phyloP scores from a whole-genome alignment of 2,329 filamentous ascomycete species.

The Fusarium stilboides region DNA sequence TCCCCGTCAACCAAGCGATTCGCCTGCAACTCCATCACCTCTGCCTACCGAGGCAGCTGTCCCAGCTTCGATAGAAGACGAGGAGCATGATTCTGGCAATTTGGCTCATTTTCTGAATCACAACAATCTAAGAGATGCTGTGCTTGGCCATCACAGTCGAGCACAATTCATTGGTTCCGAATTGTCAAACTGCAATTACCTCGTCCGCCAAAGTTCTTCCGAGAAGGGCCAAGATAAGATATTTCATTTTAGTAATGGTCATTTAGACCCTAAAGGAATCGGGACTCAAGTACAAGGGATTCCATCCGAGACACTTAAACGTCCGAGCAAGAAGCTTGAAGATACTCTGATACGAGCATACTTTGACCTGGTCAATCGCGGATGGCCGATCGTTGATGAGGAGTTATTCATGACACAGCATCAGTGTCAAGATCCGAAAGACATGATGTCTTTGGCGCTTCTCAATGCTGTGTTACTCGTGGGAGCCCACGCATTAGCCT shows the following conservation, averaged over 20 bases:
- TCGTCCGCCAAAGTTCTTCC: slow-evolving; percentile 2
- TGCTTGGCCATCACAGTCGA: slow-evolving; percentile 18
- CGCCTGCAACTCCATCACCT: not conserved
- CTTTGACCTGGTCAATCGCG: slow-evolving; percentile 4
- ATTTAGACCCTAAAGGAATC: not conserved
- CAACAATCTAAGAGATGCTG: slow-evolving; percentile 7
- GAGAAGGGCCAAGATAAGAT: not conserved
- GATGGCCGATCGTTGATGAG: slow-evolving; percentile 23
- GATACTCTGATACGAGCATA: not conserved
- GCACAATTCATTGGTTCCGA: slow-evolving; percentile 18
- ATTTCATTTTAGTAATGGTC: slow-evolving; percentile 22
- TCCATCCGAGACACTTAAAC: not conserved
- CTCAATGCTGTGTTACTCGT: slow-evolving; percentile 18
- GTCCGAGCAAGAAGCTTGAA: slow-evolving; percentile 9
- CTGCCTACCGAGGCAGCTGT: rapidly evolving
- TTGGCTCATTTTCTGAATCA: slow-evolving; percentile 1
- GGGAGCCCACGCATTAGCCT: slow-evolving; percentile 16
- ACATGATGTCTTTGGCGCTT: slow-evolving; percentile 17
- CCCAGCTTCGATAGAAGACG: not conserved
- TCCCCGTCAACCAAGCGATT: not conserved
- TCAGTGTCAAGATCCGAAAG: not conserved
- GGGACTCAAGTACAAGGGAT: slow-evolving; percentile 12
- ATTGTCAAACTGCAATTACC: slow-evolving; percentile 11
- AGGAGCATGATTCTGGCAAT: slow-evolving; percentile 3
- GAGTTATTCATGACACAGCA: slow-evolving; percentile 26